A percentile compares a stretch with the other conserved stretches of the same genome.
These are phyloP conservation scores for Sclerotinia trifoliorum DNA, from an alignment of 2,329 filamentous ascomycete species.

Conservation along the genomic window DNA sequence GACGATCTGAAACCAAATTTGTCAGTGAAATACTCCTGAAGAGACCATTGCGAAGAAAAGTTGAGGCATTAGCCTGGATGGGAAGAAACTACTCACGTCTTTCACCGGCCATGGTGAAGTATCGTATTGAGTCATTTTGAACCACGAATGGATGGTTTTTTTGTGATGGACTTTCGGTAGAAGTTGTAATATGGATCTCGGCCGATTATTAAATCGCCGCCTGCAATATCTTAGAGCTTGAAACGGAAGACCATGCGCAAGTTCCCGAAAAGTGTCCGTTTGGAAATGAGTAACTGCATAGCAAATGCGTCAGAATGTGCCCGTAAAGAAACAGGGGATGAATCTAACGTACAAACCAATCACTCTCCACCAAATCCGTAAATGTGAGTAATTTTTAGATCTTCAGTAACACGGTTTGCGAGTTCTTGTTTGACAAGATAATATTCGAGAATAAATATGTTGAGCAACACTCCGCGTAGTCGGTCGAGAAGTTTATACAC, in stretches of 20 bases:
- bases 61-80: slow-evolving; percentile 4
- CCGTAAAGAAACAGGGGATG: slow-evolving; percentile 13
- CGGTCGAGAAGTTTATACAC: slow-evolving; percentile 6
- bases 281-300: slow-evolving; percentile 30
- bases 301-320: slow-evolving; percentile 13
- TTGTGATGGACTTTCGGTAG: background rate
- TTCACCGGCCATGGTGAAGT: slow-evolving; percentile 50
- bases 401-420: background rate
- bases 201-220: slow-evolving; percentile 14
- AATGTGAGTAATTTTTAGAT: slow-evolving; percentile 2
- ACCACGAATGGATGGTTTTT: background rate
- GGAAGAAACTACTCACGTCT: slow-evolving; percentile 43
- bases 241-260: slow-evolving; percentile 24
- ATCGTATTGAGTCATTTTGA: slow-evolving; percentile 46
- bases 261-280: slow-evolving; percentile 25
- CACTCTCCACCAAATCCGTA: background rate
- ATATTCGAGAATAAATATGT: slow-evolving; percentile 21
- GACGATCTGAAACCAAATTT: slow-evolving; percentile 60
- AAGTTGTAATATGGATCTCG: slow-evolving; percentile 5
- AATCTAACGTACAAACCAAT: slow-evolving; percentile 18
- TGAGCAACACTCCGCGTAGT: slow-evolving; percentile 12
- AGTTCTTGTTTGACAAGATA: slow-evolving; percentile 8
- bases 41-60: background rate
- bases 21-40: slow-evolving; percentile 21
- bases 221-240: slow-evolving; percentile 7